Base-by-base conservation (phyloP, 2,329 filamentous ascomycete genomes). In the Colletotrichum sp. region DNA sequence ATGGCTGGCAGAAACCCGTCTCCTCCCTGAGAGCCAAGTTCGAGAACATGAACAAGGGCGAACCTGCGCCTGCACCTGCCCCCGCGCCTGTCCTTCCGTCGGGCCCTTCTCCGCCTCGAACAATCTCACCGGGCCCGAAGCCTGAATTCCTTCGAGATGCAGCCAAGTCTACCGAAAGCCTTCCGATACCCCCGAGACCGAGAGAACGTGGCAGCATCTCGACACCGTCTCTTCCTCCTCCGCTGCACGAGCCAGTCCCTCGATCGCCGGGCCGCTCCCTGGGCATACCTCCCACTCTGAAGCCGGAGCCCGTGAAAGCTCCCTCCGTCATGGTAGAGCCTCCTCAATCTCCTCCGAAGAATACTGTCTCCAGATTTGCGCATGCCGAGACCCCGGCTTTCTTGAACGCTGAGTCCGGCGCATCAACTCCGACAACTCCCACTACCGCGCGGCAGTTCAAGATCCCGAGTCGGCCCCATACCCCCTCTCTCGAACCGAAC, bases 21-120 rank as follows among this genome's bases (percentile, higher is more conserved):
- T 97, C 95, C 67, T 96, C 94, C 67, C 88, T 97, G 76, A 90
- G 93, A 76, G 95, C 94, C 77, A 93, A 94, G 80, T 97, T 96
- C 83, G 95, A 97, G 87, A 95, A 93, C 81, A 92, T 96, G 87
- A 88, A 90, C 78, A 90, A 88, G 81, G 77, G 83, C 69, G 83
- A 86, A 75, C 83, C 80, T 61, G 76, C 63, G 73, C 69, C 73
- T 58, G 74, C 43, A 21, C 43, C 43, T 21, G 43, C 43, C 43
- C 43, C 43, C 43, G 43, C 43, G 43, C 43, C 43, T 52, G 43
- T 52, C 43, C 43, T 52, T 52, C n/a, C 43, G n/a, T 52, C 43
- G 43, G 43, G 81, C 30, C 81, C 75, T 36, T 75, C 79, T 34
- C 79, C 80, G 38, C 79, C 82, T 21, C 82, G 83, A 69, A 80